These are phyloP conservation scores for Amanita inopinata DNA, from an alignment of 768 basidiomycete species.

Conservation along the genomic window DNA sequence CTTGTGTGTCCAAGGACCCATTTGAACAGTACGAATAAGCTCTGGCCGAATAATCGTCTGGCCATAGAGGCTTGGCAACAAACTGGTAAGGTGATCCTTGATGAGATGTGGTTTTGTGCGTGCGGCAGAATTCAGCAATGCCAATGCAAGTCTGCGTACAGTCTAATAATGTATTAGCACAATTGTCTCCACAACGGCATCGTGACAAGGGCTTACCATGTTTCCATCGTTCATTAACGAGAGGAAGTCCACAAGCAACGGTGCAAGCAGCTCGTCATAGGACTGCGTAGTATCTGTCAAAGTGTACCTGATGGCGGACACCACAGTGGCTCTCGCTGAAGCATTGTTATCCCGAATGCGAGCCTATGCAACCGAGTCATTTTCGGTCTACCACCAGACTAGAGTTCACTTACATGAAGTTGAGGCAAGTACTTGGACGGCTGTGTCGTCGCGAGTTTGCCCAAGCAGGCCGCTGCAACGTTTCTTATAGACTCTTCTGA, in stretches of 20 bases:
- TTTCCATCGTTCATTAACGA: constrained; percentile 85
- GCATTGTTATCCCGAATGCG: constrained; percentile 62
- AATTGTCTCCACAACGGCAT: too few relatives aligned
- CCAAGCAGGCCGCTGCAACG: constrained; percentile 92
- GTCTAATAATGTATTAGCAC: constrained; percentile 41
- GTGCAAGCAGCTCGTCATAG: constrained; percentile 87
- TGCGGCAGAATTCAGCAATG: constrained; percentile 88
- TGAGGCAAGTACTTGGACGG: constrained; percentile 88
- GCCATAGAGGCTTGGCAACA: constrained; percentile 78
- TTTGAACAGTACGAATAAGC: constrained; percentile 84
- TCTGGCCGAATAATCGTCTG: constrained; percentile 75
- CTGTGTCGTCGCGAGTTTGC: constrained; percentile 88
- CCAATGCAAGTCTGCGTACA: constrained; percentile 83
- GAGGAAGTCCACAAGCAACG: constrained; percentile 85
- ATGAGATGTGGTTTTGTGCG: constrained; percentile 91
- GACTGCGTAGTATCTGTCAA: constrained; percentile 79
- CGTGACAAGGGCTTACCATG: too few relatives aligned
- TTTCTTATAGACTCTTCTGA: constrained; percentile 89
- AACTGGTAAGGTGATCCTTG: constrained; percentile 64
- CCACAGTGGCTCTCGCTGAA: constrained; percentile 75
- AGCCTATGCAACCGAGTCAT: constrained; percentile 28
- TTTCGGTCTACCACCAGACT: not conserved
- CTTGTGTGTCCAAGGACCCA: constrained; percentile 96
- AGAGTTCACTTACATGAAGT: constrained; percentile 55
- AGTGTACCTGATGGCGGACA: constrained; percentile 89